Base-by-base conservation (phyloP, 192 early-diverging fungal genomes). In the Ambispora gerdemannii region DNA sequence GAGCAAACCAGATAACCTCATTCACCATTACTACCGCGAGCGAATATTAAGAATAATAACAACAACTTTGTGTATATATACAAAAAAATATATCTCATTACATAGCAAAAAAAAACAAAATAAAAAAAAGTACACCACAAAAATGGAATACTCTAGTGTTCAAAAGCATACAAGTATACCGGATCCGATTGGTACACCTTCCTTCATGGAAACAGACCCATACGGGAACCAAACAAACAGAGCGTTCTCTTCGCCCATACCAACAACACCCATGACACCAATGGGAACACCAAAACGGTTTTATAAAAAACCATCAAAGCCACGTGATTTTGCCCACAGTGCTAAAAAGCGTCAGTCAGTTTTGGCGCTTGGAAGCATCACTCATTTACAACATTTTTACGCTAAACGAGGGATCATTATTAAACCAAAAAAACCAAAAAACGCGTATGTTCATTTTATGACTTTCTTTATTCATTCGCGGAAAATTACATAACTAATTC, bases 351-450 rank as follows among this genome's bases (percentile, higher is more conserved):
- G 83, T 72, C 79, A 81, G 1, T 82, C 78, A 7, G 78, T 86
- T n/a, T 51, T 78, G 30, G 82, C 85, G 13, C 38, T 86, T 10
- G 83, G 85, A 36, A 80, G 78, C 50, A 86, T 86, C 38, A 81
- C 79, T 24, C 80, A 80, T 13, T 73, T 86, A 32, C 84, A 86
- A 74, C 76, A 80, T 27, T 84, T 81, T 74, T 83, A 84, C 70
- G 83, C 81, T 31, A 83, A 81, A 33, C 79, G 78, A 49, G 83
- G 81, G 15, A 53, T 75, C n/a, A 70, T 80, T 24, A 43, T 69
- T 43, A 50, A 59, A 55, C 55, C 63, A 36, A 64, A 65, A 58
- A 63, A 52, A 35, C 24, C 65, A 72, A 76, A 77, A 62, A n/a
- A 73, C 10, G 15, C 25, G 63, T 68, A 61, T 17, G 52, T 71